phyloP scores from a whole-genome alignment of 257 asterid species.

The Gardenia jasminoides region DNA sequence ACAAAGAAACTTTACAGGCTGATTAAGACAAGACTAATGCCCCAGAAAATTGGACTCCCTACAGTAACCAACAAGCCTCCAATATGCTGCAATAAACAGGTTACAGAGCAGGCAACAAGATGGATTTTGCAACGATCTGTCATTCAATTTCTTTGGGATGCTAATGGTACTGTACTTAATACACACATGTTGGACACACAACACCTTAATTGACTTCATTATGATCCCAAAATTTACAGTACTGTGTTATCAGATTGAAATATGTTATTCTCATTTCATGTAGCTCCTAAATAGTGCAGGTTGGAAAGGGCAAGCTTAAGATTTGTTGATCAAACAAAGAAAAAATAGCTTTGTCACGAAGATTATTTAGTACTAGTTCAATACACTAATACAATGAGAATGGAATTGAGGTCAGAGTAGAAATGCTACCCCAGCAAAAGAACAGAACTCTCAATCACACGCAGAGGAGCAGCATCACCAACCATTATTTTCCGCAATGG shows the following conservation, averaged over 20 bases:
- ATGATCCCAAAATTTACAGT: too few species aligned
- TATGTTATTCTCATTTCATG: neutral
- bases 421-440: constrained; percentile 33
- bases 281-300: neutral
- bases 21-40: neutral
- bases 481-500: constrained; percentile 30
- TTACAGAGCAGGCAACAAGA: constrained; percentile 3
- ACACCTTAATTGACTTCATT: neutral
- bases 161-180: neutral
- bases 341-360: neutral
- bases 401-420: too few species aligned
- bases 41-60: too few species aligned
- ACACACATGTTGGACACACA: neutral
- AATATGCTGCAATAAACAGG: neutral
- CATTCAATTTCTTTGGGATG: neutral
- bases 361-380: neutral
- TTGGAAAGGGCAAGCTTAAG: neutral
- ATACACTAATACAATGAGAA: neutral
- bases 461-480: constrained; percentile 35
- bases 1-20: neutral
- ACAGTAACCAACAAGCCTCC: neutral
- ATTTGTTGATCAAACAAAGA: neutral
- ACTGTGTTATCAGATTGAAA: neutral
- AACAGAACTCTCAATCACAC: constrained; percentile 27
- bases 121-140: neutral